A percentile compares a stretch with the other conserved stretches of the same genome.
Evolutionary conservation across 2,329 filamentous ascomycete species (phyloP).

Genomic region (Penicillium sp.): DNA sequence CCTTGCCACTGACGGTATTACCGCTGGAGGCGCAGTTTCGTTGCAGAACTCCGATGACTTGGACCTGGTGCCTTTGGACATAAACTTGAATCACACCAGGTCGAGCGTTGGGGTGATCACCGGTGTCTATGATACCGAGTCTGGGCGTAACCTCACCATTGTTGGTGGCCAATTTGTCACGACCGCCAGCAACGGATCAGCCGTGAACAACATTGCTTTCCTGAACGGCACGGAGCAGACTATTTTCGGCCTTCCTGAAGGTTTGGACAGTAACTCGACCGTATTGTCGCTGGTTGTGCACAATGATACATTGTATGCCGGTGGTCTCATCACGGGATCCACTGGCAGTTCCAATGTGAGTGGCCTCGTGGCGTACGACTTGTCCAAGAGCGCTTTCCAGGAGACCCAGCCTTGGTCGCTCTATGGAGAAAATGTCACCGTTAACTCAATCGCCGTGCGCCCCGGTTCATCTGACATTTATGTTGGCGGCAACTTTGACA

Average conservation of each 20-base stretch:
- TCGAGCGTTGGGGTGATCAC: slow-evolving; percentile 52
- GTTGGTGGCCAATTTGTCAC: slow-evolving; percentile 82
- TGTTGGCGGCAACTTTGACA: slow-evolving; percentile 79
- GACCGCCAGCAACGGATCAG: slow-evolving; percentile 61
- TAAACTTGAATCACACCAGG: slow-evolving; percentile 47
- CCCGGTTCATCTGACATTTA: slow-evolving; percentile 71
- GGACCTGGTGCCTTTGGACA: slow-evolving; percentile 38
- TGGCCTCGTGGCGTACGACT: slow-evolving; percentile 76
- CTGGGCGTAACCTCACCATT: slow-evolving; percentile 73
- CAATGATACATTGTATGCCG: slow-evolving; percentile 69
- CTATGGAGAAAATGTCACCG: slow-evolving; percentile 63
- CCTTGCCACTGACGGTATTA: slow-evolving; percentile 68
- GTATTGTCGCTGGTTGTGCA: slow-evolving; percentile 67
- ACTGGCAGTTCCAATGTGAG: slow-evolving; percentile 59
- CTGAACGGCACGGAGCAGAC: slow-evolving; percentile 70
- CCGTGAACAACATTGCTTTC: slow-evolving; percentile 74
- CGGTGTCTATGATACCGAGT: slow-evolving; percentile 69
- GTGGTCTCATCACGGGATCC: slow-evolving; percentile 69
- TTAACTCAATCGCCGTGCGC: slow-evolving; percentile 70
- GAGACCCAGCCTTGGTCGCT: slow-evolving; percentile 70
- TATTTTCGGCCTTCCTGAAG: slow-evolving; percentile 62
- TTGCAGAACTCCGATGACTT: slow-evolving; percentile 47
- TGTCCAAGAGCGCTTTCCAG: slow-evolving; percentile 59
- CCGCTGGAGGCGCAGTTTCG: slow-evolving; percentile 66
- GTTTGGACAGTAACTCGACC: slow-evolving; percentile 66